These are phyloP conservation scores for Acacia concinna DNA, from an alignment of 331 rosid species.

Conservation along the genomic window DNA sequence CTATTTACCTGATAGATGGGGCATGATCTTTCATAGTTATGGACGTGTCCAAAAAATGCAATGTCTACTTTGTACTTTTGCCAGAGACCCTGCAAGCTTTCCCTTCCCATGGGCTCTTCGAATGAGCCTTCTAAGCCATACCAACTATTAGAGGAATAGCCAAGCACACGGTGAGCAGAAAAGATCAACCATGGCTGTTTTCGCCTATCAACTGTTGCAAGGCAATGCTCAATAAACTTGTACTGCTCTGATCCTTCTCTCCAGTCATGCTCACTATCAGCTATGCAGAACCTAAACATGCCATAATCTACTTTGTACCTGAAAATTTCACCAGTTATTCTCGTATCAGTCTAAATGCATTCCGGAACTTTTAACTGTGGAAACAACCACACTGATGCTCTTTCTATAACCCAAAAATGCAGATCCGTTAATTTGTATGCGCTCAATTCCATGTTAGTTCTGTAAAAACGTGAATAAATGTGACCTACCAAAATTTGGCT, in stretches of 20 bases:
- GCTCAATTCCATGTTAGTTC: background rate
- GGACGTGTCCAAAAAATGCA: slow-evolving; percentile 73
- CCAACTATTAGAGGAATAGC: slow-evolving; percentile 56
- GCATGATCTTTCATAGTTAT: slow-evolving; percentile 76
- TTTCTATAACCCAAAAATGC: background rate
- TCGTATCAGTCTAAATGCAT: slow-evolving; percentile 8
- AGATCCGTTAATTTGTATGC: background rate
- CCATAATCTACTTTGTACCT: slow-evolving; percentile 85
- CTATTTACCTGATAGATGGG: slow-evolving; percentile 68
- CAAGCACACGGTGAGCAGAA: slow-evolving; percentile 74
- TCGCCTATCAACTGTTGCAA: slow-evolving; percentile 66
- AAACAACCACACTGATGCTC: background rate
- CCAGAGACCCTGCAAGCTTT: slow-evolving; percentile 70
- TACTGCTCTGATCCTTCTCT: slow-evolving; percentile 76
- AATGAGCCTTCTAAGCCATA: slow-evolving; percentile 52
- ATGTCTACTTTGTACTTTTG: slow-evolving; percentile 79
- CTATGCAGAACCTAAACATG: slow-evolving; percentile 77
- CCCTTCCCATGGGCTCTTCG: slow-evolving; percentile 82
- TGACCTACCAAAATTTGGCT: slow-evolving; percentile 76
- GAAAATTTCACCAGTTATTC: slow-evolving; percentile 15
- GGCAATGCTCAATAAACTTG: slow-evolving; percentile 72
- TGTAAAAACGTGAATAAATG: background rate
- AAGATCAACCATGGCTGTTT: slow-evolving; percentile 91
- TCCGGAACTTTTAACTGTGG: background rate
- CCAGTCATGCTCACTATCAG: slow-evolving; percentile 87